Conservation (phyloP, 345 rosid genomes). For the Combretum micranthum region DNA sequence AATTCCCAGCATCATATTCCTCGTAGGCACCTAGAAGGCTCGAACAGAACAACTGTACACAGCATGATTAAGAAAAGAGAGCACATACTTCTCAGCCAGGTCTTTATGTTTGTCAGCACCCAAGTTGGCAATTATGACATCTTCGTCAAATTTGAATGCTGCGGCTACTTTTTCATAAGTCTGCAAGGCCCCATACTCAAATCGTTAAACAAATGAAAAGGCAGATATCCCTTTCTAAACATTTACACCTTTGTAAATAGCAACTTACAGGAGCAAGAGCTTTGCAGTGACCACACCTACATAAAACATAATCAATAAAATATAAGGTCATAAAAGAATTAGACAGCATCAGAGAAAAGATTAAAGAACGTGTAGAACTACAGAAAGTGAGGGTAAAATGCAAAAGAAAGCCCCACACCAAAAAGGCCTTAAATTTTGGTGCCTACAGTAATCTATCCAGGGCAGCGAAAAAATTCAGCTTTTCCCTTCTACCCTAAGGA, state of each 20-base stretch:
- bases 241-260: not conserved
- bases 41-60: too few relatives aligned
- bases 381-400: too few relatives aligned
- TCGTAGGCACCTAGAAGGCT: too few relatives aligned
- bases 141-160: conserved; percentile 68
- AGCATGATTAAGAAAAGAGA: not conserved
- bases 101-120: conserved; percentile 87
- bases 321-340: conserved; percentile 3
- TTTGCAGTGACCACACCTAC: conserved; percentile 99
- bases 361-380: not conserved
- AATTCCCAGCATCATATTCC: not conserved
- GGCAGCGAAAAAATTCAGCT: too few relatives aligned
- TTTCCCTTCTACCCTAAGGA: too few relatives aligned
- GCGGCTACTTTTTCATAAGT: conserved; percentile 85
- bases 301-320: conserved; percentile 12
- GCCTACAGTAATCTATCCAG: too few relatives aligned
- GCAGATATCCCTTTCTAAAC: not conserved
- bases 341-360: not conserved
- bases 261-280: conserved; percentile 86
- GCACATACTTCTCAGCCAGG: conserved; percentile 73
- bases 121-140: conserved; percentile 79
- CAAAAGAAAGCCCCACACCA: too few relatives aligned
- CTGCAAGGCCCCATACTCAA: conserved; percentile 26
- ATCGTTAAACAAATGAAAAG: conserved; percentile 2
- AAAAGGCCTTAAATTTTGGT: too few relatives aligned